Evolutionary conservation across 2,329 filamentous ascomycete genomes (phyloP).

Genomic region (Xylaria digitata): DNA sequence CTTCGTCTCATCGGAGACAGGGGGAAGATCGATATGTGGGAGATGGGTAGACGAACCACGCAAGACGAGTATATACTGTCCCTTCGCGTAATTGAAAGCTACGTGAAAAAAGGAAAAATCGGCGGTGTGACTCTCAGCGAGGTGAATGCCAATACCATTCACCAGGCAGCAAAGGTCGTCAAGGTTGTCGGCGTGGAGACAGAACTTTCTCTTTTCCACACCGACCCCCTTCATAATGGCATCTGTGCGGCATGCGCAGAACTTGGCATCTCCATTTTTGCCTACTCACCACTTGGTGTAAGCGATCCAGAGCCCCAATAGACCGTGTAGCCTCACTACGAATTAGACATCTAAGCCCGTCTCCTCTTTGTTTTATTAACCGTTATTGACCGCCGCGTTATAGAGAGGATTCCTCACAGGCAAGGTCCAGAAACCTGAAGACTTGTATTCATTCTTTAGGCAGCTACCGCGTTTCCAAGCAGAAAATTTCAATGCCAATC

Average conservation of each 20-base stretch:
- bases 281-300: slow-evolving; percentile 61
- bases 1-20: slow-evolving; percentile 53
- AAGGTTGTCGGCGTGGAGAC: slow-evolving; percentile 51
- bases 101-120: slow-evolving; percentile 51
- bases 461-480: slow-evolving; percentile 33
- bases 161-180: slow-evolving; percentile 44
- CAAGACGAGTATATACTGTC: slow-evolving; percentile 50
- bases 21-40: slow-evolving; percentile 62
- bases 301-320: neutral
- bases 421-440: slow-evolving; percentile 30
- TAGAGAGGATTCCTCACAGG: slow-evolving; percentile 38
- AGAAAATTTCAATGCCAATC: slow-evolving; percentile 35
- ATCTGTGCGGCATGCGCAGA: slow-evolving; percentile 55
- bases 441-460: slow-evolving; percentile 18
- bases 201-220: slow-evolving; percentile 51
- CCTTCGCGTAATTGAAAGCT: slow-evolving; percentile 46
- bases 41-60: slow-evolving; percentile 59
- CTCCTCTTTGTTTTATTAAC: neutral
- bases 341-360: neutral
- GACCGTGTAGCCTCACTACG: neutral
- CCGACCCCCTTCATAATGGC: slow-evolving; percentile 48
- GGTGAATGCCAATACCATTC: slow-evolving; percentile 49
- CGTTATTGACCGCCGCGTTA: no score
- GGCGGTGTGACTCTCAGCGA: slow-evolving; percentile 52
- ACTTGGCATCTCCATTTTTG: slow-evolving; percentile 65